Evolutionary conservation across 805 yeast species (phyloP), one percentile per base, ranked within the genome.

Genomic region (Metschnikowia chrysomelidarum): DNA sequence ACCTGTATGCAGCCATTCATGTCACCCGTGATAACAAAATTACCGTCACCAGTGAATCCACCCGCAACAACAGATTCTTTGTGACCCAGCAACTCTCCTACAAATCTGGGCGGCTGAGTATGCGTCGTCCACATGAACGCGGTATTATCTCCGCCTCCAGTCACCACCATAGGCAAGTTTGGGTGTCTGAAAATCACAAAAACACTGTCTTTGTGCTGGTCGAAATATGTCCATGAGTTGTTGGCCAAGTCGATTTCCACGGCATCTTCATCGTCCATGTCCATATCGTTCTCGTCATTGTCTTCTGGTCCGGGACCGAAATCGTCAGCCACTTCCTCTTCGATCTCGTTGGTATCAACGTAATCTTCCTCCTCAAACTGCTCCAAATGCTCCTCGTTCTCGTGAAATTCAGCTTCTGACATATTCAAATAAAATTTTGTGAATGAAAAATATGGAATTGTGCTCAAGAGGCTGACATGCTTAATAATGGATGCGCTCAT

Each of bases 101-200:
- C 89, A 38, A 84, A 70, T 44, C 80, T 77, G 8, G 96, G 87
- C 20, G 96, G 95, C 41, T 77, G 79, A 2, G 87, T 71, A 59
- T 87, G 94, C 2, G 95, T 82, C 4, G 96, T 87, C 98, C 98
- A 93, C 51, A 93, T 57, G 56, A 78, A 86, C 2, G 89, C 96
- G 17, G 77, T 69, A 58, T 91, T 81, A 59, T 93, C 99, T 40
- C 95, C 98, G 26, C 96, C 98, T 19, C 99, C 98, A 15, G 91
- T 75, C n/a, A 81, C 82, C 7, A 86, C 93, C 58, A 82, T 60
- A 12, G 97, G 97, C 41, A 88, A 69, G 5, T 71, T 71, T 24
- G 97, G 97, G 57, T 93, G 97, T 5, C 80, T 66, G 32, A 85
- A 76, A n/a, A 93, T 71, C 10, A 84, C 71, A 61, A 84, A 91